These are phyloP conservation scores for Diaporthe ampelina DNA, from an alignment of 2,329 filamentous ascomycete genomes.

Conservation along the genomic window DNA sequence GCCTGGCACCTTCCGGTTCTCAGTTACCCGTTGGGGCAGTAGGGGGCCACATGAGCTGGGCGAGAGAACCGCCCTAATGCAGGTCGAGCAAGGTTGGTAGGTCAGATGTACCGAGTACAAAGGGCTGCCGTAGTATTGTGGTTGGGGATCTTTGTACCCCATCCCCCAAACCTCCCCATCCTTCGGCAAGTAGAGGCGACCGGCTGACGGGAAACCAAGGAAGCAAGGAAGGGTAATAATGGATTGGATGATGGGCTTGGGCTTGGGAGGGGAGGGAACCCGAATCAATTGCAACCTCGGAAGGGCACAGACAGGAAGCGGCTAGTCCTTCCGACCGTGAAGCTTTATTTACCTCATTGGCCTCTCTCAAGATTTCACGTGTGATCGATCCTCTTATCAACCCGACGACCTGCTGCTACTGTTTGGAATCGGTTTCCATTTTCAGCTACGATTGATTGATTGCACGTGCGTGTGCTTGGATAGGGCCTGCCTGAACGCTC, in stretches of 20 bases:
- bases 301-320: conserved; percentile 2
- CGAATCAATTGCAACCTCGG: conserved; percentile 25
- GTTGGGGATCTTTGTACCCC: neutral
- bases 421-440: neutral
- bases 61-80: neutral
- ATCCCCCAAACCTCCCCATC: neutral
- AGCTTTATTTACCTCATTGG: neutral
- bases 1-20: conserved; percentile 25
- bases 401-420: no score
- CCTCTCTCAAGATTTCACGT: neutral
- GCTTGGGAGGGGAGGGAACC: neutral
- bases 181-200: conserved; percentile 24
- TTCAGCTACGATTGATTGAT: neutral
- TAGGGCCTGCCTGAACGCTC: no score
- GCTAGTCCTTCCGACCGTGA: neutral
- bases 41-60: neutral
- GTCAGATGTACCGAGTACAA: neutral
- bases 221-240: neutral
- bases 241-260: conserved; percentile 12
- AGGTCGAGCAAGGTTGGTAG: conserved; percentile 26
- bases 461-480: no score
- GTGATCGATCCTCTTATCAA: neutral
- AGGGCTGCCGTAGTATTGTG: no score
- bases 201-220: conserved; percentile 15
- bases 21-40: conserved; percentile 27